Conservation (phyloP, 495 filamentous ascomycete genomes). For the Penicillium paxilli region DNA sequence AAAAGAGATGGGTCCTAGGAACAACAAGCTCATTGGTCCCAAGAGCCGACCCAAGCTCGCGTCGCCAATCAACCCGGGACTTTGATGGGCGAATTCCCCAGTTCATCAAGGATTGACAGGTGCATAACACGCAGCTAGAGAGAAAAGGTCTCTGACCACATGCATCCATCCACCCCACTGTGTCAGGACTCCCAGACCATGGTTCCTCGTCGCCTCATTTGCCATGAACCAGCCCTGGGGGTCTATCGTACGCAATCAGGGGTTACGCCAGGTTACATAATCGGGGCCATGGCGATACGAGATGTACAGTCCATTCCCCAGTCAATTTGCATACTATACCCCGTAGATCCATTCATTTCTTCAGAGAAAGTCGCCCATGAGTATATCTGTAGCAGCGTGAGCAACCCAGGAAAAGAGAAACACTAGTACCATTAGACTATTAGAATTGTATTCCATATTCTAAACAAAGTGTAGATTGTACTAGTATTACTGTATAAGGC, state of each 20-base stretch:
- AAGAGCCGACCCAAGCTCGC: conserved; percentile 22
- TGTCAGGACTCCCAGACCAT: conserved; percentile 34
- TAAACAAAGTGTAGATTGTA: no score
- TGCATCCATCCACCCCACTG: conserved; percentile 25
- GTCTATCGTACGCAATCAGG: conserved; percentile 34
- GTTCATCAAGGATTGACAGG: conserved; percentile 36
- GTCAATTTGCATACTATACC: no score
- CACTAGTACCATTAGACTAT: no score
- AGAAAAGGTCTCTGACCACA: conserved; percentile 1
- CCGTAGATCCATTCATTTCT: no score
- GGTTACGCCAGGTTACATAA: conserved; percentile 17
- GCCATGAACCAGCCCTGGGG: conserved; percentile 23
- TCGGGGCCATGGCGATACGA: background rate
- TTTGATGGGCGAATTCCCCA: conserved; percentile 26
- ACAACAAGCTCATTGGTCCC: conserved; percentile 22
- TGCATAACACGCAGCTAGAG: background rate
- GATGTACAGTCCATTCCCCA: no score
- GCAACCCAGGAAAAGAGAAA: no score
- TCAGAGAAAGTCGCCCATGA: no score
- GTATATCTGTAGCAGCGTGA: no score
- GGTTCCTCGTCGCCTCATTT: conserved; percentile 32
- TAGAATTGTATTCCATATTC: no score
- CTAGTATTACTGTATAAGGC: no score
- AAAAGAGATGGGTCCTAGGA: conserved; percentile 14
- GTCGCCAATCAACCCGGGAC: conserved; percentile 23